Evolutionary conservation across 805 yeast genomes (phyloP), one percentile per base, ranked within the genome.

Genomic region (Zygosaccharomyces siamensis): DNA sequence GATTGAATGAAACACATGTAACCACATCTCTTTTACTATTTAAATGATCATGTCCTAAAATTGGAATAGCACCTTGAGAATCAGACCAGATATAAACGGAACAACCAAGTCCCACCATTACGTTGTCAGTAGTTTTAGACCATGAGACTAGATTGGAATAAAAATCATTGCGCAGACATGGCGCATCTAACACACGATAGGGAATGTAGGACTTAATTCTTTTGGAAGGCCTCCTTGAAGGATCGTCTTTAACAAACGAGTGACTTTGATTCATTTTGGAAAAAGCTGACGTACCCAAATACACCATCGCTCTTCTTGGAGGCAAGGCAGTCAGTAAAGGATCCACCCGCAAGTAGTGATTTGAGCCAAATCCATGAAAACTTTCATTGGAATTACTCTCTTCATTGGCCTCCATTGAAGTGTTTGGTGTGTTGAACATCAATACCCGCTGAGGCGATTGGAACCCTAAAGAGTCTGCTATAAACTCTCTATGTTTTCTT

Each of bases 81-180:
- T 75, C 79, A 10, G 77, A 73, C 93, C 95, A 88, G 27, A 81
- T 59, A 60, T 78, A 85, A 0, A 78, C 83, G 4, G 74, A 66
- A 3, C 71, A 58, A 0, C 80, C 83, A 28, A 87, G 68, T 0
- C 90, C 96, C 1, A 88, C 88, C 0, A 83, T 83, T 0, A 87
- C 68, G 21, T 69, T 70, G 37, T 72, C 73, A 1, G 79, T 66
- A 12, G 56, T 56, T 6, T 60, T 61, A 0, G 89, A 80, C 95
- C 95, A 88, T 4, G 88, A 77, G 0, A 88, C 76, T 47, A 86
- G 69, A 59, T 86, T 86, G 1, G 87, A 76, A 64, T 88, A 89
- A 60, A 82, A 88, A 62, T 89, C 95, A 63, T 86, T 83, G 51
- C 84, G 69, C 46, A 88, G 64, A 2, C 80, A 80, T 0, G 89